phyloP scores from a whole-genome alignment of 2,329 filamentous ascomycete species.

The Orbilia oligospora region DNA sequence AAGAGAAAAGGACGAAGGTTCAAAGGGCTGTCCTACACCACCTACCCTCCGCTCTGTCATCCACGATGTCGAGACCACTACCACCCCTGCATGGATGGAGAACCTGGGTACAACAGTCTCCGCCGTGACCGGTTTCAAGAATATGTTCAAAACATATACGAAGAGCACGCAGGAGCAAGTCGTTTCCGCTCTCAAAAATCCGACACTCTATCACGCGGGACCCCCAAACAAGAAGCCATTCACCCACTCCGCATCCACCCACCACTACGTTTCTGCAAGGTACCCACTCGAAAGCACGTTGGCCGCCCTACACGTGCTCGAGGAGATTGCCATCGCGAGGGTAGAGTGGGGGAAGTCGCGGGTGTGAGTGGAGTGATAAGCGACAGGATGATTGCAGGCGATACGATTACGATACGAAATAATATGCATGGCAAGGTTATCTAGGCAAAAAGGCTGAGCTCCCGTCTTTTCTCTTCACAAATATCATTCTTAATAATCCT shows the following conservation, averaged over 20 bases:
- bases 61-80: conserved; percentile 62
- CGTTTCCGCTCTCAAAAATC: conserved; percentile 38
- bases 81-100: conserved; percentile 62
- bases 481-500: background rate
- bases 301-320: conserved; percentile 58
- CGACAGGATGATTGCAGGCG: conserved; percentile 20
- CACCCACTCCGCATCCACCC: conserved; percentile 61
- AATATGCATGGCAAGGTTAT: conserved; percentile 10
- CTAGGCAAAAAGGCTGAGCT: conserved; percentile 18
- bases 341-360: conserved; percentile 57
- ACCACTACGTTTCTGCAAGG: conserved; percentile 63
- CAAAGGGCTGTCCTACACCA: conserved; percentile 16
- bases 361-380: conserved; percentile 36
- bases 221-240: conserved; percentile 61
- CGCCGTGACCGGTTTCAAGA: conserved; percentile 44
- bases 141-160: conserved; percentile 58
- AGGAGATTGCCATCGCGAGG: conserved; percentile 60
- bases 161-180: conserved; percentile 57
- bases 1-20: conserved; percentile 23
- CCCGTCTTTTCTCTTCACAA: conserved; percentile 6
- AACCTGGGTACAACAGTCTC: conserved; percentile 52
- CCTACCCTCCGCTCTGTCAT: conserved; percentile 51
- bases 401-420: conserved; percentile 29
- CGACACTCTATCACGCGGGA: conserved; percentile 50
- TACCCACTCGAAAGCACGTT: conserved; percentile 61